A percentile compares a stretch with the other conserved stretches of the same genome.
Conservation (phyloP, 2,329 filamentous ascomycete species). For the Drechslerella coelobrocha region DNA sequence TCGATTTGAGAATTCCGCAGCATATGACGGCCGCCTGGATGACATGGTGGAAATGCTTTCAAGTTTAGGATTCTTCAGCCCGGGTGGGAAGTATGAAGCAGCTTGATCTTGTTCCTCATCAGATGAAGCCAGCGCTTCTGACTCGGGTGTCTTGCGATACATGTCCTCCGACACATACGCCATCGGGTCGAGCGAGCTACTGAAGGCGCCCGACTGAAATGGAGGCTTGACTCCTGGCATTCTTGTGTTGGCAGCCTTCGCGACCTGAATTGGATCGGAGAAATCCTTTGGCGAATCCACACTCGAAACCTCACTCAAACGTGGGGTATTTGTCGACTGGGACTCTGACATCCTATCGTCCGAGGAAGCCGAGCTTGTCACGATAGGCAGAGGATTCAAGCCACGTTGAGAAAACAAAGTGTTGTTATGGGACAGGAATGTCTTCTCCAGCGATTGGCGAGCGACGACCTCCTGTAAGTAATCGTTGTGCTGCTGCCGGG, state of each 20-base stretch:
- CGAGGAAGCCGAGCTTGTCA: conserved; percentile 43
- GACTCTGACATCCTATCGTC: conserved; percentile 51
- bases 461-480: conserved; percentile 49
- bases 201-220: conserved; percentile 47
- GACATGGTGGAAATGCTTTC: conserved; percentile 57
- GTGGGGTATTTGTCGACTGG: conserved; percentile 54
- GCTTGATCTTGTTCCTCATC: conserved; percentile 84
- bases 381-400: conserved; percentile 47
- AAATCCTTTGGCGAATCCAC: conserved; percentile 54
- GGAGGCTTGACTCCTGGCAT: conserved; percentile 46
- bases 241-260: conserved; percentile 45
- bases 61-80: conserved; percentile 65
- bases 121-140: conserved; percentile 89
- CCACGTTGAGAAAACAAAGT: conserved; percentile 49
- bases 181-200: conserved; percentile 45
- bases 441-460: conserved; percentile 46
- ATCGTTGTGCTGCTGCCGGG: conserved; percentile 49
- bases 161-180: conserved; percentile 48
- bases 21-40: conserved; percentile 78
- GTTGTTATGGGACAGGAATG: conserved; percentile 34
- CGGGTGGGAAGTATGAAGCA: conserved; percentile 63
- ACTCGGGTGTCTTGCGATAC: conserved; percentile 83
- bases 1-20: conserved; percentile 76
- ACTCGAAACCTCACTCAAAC: conserved; percentile 55
- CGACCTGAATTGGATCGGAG: conserved; percentile 50